Base-by-base conservation (phyloP, 2,329 filamentous ascomycete species). In the Botrytis elliptica region DNA sequence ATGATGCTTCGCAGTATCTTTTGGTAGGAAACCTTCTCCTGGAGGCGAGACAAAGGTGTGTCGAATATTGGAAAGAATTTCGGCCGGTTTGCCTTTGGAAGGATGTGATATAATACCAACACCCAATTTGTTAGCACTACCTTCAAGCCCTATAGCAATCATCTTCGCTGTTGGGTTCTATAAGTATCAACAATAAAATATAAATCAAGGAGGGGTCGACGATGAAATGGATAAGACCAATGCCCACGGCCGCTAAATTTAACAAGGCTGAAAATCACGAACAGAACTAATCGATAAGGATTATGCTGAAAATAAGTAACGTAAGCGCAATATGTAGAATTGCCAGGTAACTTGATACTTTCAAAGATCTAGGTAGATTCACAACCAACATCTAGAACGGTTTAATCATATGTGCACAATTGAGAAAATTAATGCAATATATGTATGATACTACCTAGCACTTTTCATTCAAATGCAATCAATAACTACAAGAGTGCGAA, bases 71-170 rank as follows among this genome's bases (percentile, higher is more conserved):
- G 95, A 91, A 77, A 99, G 93, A 81, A 99, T 91, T 77, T 86
- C 85, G 33, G 92, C 88, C 42, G 84, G 83, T 71, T 79, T 77
- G 73, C 81, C 81, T 14, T 84, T 80, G 75, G 84, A 79, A 5
- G 90, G 87, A 85, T 98, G 96, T 38, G 90, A 88, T 82, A 99
- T 97, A 74, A 99, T 86, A 80, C 96, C 96, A 74, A 98, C 92
- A 78, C 95, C 96, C 70, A 99, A 90, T 84, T 99, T 99, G 87
- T 99, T 99, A 84, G 96, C 96, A 73, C 94, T 97, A 82, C 96
- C 95, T 86, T 99, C 96, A 81, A 93, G 87, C 36, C 91, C 91
- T 79, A 93, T 87, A 44, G 90, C 88, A 78, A 93, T 91, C 86
- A 90, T 90, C 38, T 75, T 76, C 29, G 55, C 55, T 14, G 49